phyloP scores from a whole-genome alignment of 2,329 filamentous ascomycete genomes.

The Fusarium sp. region DNA sequence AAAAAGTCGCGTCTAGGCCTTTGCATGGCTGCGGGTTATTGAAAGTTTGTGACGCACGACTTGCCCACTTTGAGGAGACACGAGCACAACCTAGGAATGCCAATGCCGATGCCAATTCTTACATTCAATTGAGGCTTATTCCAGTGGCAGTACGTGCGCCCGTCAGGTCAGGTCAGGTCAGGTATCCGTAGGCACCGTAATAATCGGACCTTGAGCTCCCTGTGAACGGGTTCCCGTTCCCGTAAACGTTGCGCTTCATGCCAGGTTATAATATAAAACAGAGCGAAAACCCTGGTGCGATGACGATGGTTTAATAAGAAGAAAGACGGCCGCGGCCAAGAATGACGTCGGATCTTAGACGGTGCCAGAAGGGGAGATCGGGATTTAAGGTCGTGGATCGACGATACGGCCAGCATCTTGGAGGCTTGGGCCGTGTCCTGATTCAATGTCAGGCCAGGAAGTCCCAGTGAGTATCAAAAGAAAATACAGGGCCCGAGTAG shows the following conservation, averaged over 20 bases:
- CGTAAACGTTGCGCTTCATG: constrained; percentile 8
- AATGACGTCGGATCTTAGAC: constrained; percentile 45
- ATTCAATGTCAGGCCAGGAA: constrained; percentile 8
- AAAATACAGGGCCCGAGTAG: constrained; percentile 22
- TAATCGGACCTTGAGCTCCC: neutral
- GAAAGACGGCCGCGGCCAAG: constrained; percentile 24
- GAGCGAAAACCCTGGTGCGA: constrained; percentile 15
- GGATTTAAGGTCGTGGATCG: constrained; percentile 45
- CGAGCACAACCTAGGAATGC: neutral
- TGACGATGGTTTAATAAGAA: constrained; percentile 40
- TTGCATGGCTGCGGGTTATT: neutral
- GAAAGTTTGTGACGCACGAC: constrained; percentile 3
- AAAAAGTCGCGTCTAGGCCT: neutral
- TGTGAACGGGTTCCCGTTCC: constrained; percentile 6
- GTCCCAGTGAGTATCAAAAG: neutral
- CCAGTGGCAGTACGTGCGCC: constrained; percentile 25
- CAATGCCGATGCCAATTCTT: neutral
- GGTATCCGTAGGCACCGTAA: neutral
- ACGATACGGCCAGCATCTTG: constrained; percentile 30
- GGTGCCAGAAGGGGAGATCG: constrained; percentile 40
- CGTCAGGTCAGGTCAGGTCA: neutral
- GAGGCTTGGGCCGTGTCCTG: constrained; percentile 16
- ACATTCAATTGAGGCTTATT: constrained; percentile 32
- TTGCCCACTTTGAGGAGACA: constrained; percentile 1
- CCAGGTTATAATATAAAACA: constrained; percentile 25